These are phyloP conservation scores for Cichorium intybus DNA, from an alignment of 140 eudicot species.

Conservation along the genomic window DNA sequence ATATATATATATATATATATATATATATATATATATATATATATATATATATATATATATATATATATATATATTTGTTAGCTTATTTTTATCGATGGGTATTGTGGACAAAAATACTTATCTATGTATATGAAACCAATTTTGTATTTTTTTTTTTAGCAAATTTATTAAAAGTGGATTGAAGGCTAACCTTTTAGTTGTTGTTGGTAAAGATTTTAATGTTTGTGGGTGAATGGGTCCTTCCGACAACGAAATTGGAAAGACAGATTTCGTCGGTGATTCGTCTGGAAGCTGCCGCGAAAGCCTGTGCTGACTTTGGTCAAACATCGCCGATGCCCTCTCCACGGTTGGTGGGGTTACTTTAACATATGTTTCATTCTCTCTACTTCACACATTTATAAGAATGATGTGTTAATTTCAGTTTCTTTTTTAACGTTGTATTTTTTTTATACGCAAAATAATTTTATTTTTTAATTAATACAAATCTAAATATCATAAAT, in stretches of 20 bases:
- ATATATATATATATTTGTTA: too few species aligned
- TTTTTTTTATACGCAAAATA: background rate
- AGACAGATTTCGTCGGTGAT: constrained; percentile 34
- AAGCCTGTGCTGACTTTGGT: constrained; percentile 13
- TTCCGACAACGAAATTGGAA: constrained; percentile 28
- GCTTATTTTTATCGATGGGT: background rate
- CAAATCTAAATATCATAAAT: too few species aligned
- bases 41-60: too few species aligned
- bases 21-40: too few species aligned
- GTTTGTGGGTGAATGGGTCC: constrained; percentile 24
- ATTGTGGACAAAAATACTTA: background rate
- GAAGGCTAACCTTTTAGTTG: background rate
- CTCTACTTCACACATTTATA: constrained; percentile 1
- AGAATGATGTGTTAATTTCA: background rate
- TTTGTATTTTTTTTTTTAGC: too few species aligned
- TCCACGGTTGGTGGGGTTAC: constrained; percentile 22
- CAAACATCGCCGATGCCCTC: constrained; percentile 16
- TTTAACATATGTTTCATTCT: background rate
- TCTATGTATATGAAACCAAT: background rate
- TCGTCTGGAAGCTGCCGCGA: constrained; percentile 18
- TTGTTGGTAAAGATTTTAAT: constrained; percentile 26
- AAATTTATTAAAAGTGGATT: background rate
- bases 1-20: too few species aligned
- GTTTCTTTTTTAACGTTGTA: too few species aligned
- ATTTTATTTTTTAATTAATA: too few species aligned